Base-by-base conservation (phyloP, 2,329 filamentous ascomycete species). In the Xylariales sp. region DNA sequence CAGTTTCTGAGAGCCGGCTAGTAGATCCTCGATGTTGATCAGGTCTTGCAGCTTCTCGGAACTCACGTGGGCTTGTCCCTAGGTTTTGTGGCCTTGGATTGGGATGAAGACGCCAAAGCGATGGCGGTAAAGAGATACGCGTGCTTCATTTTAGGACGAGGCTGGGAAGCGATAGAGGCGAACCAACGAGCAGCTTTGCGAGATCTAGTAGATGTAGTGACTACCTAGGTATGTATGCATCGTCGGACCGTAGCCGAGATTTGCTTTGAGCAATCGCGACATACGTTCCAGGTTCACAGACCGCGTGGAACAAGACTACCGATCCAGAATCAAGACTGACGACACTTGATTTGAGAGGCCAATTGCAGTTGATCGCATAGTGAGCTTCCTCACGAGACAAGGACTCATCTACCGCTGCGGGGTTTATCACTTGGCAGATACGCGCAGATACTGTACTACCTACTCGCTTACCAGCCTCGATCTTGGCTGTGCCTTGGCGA, bases 1-100 rank as follows among this genome's bases (percentile, higher is more conserved):
- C 2, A 74, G 63, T 52, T 64, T 65, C 50, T 70, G 57, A 5
- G 69, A 63, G 24, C 67, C 66, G 4, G 59, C 59, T 24, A 70
- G 56, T 21, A 74, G 64, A 39, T 63, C 59, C 16, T 66, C 56
- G 47, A 65, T 51, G 27, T 52, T 64, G 53, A 73, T 55, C 8
- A 57, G 54, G 36, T 60, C 55, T 46, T 67, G 64, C 19, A 69
- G 64, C 45, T 57, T 54, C 35, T 62, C 56, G 11, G 63, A 64
- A 31, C 59, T 59, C 43, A 69, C 65, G 24, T 55, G 11, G 52
- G 49, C 52, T 61, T 60, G 53, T 50, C 14, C 27, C 25, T 31
- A 7, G 29, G 55, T 45, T 49, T 46, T n/a, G 22, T 16, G 4
- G 37, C 24, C 14, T 9, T 25, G 3, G 33, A 15, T 15, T 31